Evolutionary conservation across 495 filamentous ascomycete species (phyloP), one percentile per base, ranked within the genome.

Genomic region (Hypoxylon intermedium): DNA sequence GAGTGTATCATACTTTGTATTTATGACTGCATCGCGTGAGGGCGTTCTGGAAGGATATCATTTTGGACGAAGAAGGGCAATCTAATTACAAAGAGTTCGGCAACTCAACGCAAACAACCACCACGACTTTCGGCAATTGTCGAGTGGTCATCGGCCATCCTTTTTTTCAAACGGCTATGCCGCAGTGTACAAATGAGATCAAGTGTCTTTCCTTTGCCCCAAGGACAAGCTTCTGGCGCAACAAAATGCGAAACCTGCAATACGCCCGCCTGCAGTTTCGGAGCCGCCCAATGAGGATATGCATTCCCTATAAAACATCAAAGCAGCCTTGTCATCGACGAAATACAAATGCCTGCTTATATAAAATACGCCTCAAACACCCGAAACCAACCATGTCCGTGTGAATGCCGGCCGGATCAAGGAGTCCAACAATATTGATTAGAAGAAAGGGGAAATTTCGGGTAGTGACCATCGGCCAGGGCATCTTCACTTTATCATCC

Each of bases 401-500:
- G 68, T 62, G 61, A 69, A 78, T 77, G 72, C 69, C 52, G 21
- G 50, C 56, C 51, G 47, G 52, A 49, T 33, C 19, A 57, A 43
- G 47, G 28, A 60, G 42, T 33, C 40, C 42, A 55, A 41, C 55
- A 40, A 45, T 54, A 60, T 9, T 43, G 38, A 44, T 50, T 45
- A 59, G 16, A 30, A 28, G 19, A 48, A 65, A 51, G 34, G 44
- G 41, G 46, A 37, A 51, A 42, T 40, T 19, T 52, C 34, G 31
- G n/a, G 58, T 50, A 58, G 52, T 19, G 31, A 53, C 24, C 20
- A 47, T 57, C 38, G 15, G 16, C 30, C 9, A 5, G 26, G 18
- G n/a, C n/a, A n/a, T 33, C 13, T 28, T 41, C 34, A 30, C n/a
- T n/a, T n/a, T 49, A 20, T 76, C 56, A 83, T 47, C 81, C 81